A percentile compares a stretch with the other conserved stretches of the same genome.
Evolutionary conservation across 495 filamentous ascomycete species (phyloP).

Genomic region (Terfezia claveryi): DNA sequence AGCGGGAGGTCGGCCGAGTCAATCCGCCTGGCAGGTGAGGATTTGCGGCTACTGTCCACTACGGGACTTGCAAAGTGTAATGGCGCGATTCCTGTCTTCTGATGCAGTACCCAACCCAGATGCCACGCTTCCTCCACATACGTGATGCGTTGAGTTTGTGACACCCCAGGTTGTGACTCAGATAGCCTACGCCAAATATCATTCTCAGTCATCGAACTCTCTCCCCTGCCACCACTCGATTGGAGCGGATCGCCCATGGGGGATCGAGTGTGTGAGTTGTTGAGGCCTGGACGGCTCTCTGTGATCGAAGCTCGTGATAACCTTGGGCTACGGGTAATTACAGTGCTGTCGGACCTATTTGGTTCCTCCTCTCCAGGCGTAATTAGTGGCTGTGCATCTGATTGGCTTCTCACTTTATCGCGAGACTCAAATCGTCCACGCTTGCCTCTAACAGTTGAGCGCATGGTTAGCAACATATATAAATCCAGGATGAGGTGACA

Average conservation of each 20-base stretch:
- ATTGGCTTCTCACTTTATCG: not conserved
- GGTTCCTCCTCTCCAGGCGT: too few species aligned
- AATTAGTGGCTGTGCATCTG: not conserved
- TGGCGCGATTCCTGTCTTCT: not conserved
- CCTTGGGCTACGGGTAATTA: not conserved
- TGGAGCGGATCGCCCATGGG: too few species aligned
- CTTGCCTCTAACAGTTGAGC: slow-evolving; percentile 2
- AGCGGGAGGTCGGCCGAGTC: not conserved
- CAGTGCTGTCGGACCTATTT: not conserved
- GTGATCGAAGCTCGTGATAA: not conserved
- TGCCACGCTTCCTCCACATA: slow-evolving; percentile 10
- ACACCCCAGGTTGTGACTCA: not conserved
- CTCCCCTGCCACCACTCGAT: too few species aligned
- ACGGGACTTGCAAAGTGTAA: slow-evolving; percentile 3
- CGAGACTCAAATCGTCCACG: slow-evolving; percentile 9
- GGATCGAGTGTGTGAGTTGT: too few species aligned
- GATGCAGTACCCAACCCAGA: slow-evolving; percentile 3
- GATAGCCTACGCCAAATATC: not conserved
- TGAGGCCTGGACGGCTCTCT: not conserved
- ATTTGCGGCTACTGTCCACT: slow-evolving; percentile 2
- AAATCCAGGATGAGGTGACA: not conserved
- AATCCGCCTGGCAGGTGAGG: slow-evolving; percentile 3
- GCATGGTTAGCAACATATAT: not conserved
- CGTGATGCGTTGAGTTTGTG: slow-evolving; percentile 1
- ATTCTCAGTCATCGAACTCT: not conserved